Evolutionary conservation across 73 alveolate genomes (phyloP).

Genomic region (Vitrella brassicaformis): DNA sequence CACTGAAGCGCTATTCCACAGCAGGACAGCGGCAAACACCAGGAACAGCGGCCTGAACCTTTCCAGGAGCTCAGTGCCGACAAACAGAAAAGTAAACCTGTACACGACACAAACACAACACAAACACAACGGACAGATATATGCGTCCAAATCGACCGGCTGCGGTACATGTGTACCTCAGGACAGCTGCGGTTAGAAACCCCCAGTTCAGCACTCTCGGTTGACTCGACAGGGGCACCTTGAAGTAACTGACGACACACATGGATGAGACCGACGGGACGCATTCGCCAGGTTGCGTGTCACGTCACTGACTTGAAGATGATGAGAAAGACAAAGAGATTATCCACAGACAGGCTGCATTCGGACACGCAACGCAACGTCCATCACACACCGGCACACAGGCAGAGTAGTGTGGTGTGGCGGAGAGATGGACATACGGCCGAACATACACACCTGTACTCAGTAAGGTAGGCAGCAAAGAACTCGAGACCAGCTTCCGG

Average conservation of each 20-base stretch:
- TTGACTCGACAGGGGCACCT: not conserved
- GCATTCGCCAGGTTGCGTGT: not conserved
- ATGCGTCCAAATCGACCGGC: not conserved
- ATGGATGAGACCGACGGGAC: not conserved
- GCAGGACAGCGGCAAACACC: conserved; percentile 9
- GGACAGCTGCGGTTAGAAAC: conserved; percentile 6
- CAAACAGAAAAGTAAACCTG: conserved; percentile 12
- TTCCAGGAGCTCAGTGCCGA: conserved; percentile 26
- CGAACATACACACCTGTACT: too few relatives aligned
- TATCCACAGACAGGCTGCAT: conserved; percentile 21
- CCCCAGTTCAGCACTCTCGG: conserved; percentile 25
- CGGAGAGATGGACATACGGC: too few relatives aligned
- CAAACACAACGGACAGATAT: not conserved
- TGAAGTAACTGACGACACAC: not conserved
- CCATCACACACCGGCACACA: too few relatives aligned
- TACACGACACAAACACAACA: not conserved
- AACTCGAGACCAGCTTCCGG: too few relatives aligned
- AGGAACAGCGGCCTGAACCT: conserved; percentile 11
- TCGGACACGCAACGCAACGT: conserved; percentile 20
- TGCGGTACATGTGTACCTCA: not conserved
- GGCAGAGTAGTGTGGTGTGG: too few relatives aligned
- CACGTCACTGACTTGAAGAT: not conserved
- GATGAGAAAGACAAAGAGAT: conserved; percentile 18
- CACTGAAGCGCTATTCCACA: not conserved
- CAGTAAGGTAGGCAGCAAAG: too few relatives aligned